A percentile compares a stretch with the other conserved stretches of the same genome.
These are phyloP conservation scores for Psilocybe cubensis DNA, from an alignment of 768 basidiomycete species.

Conservation along the genomic window DNA sequence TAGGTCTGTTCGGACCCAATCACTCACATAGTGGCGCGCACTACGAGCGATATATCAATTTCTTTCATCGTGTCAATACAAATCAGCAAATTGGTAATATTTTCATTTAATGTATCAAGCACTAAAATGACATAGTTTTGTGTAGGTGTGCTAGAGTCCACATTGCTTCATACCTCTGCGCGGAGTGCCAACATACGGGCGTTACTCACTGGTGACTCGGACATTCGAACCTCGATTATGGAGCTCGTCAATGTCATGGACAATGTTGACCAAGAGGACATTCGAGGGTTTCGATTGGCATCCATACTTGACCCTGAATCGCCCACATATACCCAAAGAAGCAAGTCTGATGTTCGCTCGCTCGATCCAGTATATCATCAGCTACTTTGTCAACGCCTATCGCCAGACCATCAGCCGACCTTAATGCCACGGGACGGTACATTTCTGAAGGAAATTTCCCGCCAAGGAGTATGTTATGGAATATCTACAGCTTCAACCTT, in stretches of 20 bases:
- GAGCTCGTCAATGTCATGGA: conserved; percentile 10
- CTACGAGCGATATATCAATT: too few species aligned
- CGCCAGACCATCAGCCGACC: neutral
- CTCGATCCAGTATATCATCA: neutral
- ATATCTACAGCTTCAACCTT: conserved; percentile 2
- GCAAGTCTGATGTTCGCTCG: neutral
- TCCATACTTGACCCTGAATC: conserved; percentile 13
- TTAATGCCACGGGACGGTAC: neutral
- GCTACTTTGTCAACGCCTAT: conserved; percentile 1
- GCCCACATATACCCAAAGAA: neutral
- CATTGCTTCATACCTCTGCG: conserved; percentile 10
- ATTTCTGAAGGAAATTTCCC: conserved; percentile 5
- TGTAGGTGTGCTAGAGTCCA: conserved; percentile 10
- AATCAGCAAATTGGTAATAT: conserved; percentile 19
- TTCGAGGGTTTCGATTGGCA: conserved; percentile 13
- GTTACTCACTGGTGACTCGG: conserved; percentile 6
- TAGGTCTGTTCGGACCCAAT: neutral
- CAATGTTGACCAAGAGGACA: conserved; percentile 9
- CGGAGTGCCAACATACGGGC: conserved; percentile 14
- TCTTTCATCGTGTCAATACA: conserved; percentile 22
- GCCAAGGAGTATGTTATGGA: conserved; percentile 13
- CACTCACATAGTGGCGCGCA: conserved; percentile 6
- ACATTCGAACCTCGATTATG: neutral
- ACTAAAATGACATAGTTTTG: neutral
- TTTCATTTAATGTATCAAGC: neutral